phyloP scores from a whole-genome alignment of 345 rosid genomes.

The Salix arbutifolia region DNA sequence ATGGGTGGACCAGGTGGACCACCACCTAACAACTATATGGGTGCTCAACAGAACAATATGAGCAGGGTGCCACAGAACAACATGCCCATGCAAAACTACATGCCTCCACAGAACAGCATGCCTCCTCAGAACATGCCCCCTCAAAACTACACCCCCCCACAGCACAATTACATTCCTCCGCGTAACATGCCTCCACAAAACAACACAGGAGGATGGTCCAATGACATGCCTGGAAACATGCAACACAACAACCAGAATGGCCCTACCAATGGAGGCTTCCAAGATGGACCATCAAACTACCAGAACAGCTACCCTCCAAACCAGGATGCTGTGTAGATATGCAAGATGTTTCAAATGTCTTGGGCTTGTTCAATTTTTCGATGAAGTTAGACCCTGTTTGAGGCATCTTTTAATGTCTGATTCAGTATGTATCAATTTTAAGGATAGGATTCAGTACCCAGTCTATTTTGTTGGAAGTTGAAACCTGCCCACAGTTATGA shows the following conservation, averaged over 20 bases:
- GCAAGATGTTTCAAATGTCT: not conserved
- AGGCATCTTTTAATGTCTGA: too few species aligned
- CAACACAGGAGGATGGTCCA: slow-evolving; percentile 27
- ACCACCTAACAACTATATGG: not conserved
- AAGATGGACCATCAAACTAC: slow-evolving; percentile 20
- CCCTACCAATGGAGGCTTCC: slow-evolving; percentile 17
- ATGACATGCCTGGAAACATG: slow-evolving; percentile 9
- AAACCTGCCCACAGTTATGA: not conserved
- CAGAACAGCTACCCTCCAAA: slow-evolving; percentile 27
- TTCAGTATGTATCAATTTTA: not conserved
- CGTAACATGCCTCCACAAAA: slow-evolving; percentile 12
- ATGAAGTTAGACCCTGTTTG: too few species aligned
- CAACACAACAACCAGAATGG: slow-evolving; percentile 14
- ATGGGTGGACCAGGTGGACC: not conserved
- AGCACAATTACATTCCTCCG: not conserved
- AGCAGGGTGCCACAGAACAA: slow-evolving; percentile 15
- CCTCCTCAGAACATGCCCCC: slow-evolving; percentile 12
- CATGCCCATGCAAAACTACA: slow-evolving; percentile 18
- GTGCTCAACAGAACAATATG: slow-evolving; percentile 8
- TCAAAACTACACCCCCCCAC: not conserved
- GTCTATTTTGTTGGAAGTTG: not conserved
- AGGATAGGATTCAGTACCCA: not conserved
- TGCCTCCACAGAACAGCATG: slow-evolving; percentile 17
- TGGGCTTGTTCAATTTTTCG: not conserved
- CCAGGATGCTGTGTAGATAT: slow-evolving; percentile 34